Conservation (phyloP, 768 basidiomycete species). For the Mycena pura region DNA sequence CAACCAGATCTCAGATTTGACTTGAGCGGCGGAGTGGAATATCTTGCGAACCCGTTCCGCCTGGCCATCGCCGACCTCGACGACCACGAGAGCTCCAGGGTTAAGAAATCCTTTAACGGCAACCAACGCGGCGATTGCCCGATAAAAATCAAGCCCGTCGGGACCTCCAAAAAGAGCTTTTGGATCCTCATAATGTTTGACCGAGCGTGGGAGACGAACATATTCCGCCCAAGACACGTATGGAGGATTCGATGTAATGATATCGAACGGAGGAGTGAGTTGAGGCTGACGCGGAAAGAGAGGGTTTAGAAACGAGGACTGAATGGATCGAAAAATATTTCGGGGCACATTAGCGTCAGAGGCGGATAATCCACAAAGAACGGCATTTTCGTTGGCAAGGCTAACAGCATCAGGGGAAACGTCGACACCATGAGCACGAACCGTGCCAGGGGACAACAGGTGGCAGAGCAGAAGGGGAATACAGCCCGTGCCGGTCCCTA, state of each 20-base stretch:
- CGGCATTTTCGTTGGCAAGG: slow-evolving; percentile 58
- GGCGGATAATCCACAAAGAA: slow-evolving; percentile 44
- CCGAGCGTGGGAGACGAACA: slow-evolving; percentile 65
- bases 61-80: slow-evolving; percentile 84
- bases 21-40: slow-evolving; percentile 52
- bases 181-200: slow-evolving; percentile 81
- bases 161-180: slow-evolving; percentile 82
- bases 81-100: slow-evolving; percentile 62
- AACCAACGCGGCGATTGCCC: slow-evolving; percentile 69
- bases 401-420: slow-evolving; percentile 64
- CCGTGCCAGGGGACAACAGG: slow-evolving; percentile 60
- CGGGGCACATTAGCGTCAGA: slow-evolving; percentile 29
- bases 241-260: slow-evolving; percentile 86
- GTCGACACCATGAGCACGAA: slow-evolving; percentile 71
- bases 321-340: slow-evolving; percentile 49
- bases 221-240: slow-evolving; percentile 81
- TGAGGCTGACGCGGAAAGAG: slow-evolving; percentile 44
- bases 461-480: slow-evolving; percentile 87
- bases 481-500: slow-evolving; percentile 93
- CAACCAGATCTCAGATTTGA: slow-evolving; percentile 72
- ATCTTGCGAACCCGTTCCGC: slow-evolving; percentile 67
- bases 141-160: slow-evolving; percentile 69
- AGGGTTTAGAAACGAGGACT: slow-evolving; percentile 52
- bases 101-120: slow-evolving; percentile 57
- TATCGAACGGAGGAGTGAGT: slow-evolving; percentile 64